These are phyloP conservation scores for Argentina anserina DNA, from an alignment of 306 rosid species.

Conservation along the genomic window DNA sequence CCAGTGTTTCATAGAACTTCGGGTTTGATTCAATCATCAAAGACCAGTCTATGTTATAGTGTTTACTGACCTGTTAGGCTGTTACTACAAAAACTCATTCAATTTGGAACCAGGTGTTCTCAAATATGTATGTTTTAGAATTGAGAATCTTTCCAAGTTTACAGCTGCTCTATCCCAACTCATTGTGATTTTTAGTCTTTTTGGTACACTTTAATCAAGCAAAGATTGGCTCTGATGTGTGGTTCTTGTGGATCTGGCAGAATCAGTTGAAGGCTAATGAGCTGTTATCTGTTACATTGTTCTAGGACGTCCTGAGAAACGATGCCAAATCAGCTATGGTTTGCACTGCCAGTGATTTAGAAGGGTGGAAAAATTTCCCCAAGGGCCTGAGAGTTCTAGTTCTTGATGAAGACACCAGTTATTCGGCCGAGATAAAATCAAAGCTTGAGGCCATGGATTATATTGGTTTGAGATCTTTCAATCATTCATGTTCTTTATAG, in stretches of 20 bases:
- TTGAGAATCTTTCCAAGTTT: not conserved
- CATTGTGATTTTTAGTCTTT: not conserved
- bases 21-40: constrained; percentile 17
- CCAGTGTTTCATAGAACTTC: not conserved
- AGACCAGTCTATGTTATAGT: constrained; percentile 23
- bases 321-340: constrained; percentile 99
- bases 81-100: constrained; percentile 12
- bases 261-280: constrained; percentile 32
- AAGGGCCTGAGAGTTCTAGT: constrained; percentile 93
- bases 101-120: constrained; percentile 17
- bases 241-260: constrained; percentile 46
- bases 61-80: constrained; percentile 18
- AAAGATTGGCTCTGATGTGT: constrained; percentile 18
- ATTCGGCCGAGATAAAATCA: constrained; percentile 66
- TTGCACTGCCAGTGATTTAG: constrained; percentile 91
- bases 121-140: not conserved
- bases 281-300: constrained; percentile 29
- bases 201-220: constrained; percentile 27
- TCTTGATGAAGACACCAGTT: constrained; percentile 66
- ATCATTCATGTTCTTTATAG: constrained; percentile 17
- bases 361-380: constrained; percentile 92
- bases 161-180: not conserved
- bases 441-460: constrained; percentile 90
- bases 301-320: constrained; percentile 49
- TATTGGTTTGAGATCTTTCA: constrained; percentile 44